A percentile compares a stretch with the other conserved stretches of the same genome.
Conservation (phyloP, 2,329 filamentous ascomycete genomes). For the Neonectria punicea region DNA sequence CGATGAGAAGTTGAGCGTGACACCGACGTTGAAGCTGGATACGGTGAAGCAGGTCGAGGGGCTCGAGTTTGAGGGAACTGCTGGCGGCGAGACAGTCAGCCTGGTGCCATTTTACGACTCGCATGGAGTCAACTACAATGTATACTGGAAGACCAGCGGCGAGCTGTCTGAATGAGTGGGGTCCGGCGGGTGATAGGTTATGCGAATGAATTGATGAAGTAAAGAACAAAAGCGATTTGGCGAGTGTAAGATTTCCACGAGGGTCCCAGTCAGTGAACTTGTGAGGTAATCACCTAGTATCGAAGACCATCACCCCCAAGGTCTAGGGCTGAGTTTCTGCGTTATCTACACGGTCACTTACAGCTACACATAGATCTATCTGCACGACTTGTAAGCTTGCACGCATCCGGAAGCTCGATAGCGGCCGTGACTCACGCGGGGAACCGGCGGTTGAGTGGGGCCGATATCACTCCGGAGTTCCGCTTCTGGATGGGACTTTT, state of each 20-base stretch:
- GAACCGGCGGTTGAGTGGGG: not conserved
- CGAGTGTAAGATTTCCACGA: too few relatives aligned
- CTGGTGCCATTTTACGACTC: conserved; percentile 55
- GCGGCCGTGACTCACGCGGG: conserved; percentile 1
- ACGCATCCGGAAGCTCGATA: conserved; percentile 5
- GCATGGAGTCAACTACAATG: conserved; percentile 54
- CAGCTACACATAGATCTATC: not conserved
- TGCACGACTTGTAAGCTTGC: not conserved
- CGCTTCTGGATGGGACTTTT: not conserved
- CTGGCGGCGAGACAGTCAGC: conserved; percentile 43
- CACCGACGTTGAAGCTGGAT: conserved; percentile 46
- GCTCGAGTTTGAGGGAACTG: conserved; percentile 49
- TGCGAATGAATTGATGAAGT: not conserved
- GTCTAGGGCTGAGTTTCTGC: not conserved
- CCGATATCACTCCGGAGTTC: not conserved
- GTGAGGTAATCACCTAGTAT: not conserved
- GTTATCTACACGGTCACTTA: not conserved
- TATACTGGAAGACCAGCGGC: conserved; percentile 50
- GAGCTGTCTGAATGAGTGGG: conserved; percentile 11
- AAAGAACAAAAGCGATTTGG: too few relatives aligned
- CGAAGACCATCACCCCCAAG: not conserved
- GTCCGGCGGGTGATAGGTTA: too few relatives aligned
- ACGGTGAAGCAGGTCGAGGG: conserved; percentile 40
- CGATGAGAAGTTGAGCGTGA: conserved; percentile 31
- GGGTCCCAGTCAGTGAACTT: too few relatives aligned